Evolutionary conservation across 495 filamentous ascomycete species (phyloP), one percentile per base, ranked within the genome.

Genomic region (Penicillium robsamsonii): DNA sequence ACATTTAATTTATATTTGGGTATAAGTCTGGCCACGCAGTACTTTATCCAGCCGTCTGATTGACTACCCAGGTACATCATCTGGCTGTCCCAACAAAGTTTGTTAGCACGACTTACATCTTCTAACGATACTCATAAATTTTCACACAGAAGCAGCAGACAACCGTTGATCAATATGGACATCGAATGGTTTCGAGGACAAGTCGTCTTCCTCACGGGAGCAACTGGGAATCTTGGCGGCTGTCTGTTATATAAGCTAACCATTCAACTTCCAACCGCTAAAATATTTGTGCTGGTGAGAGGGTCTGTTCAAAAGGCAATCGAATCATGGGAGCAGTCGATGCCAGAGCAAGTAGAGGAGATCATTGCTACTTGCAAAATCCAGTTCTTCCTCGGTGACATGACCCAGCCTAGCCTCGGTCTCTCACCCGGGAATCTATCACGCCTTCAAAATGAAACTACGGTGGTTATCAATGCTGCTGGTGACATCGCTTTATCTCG

Each of bases 161-260:
- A 8, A 11, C 8, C 13, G 11, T 31, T 10, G 6, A 22, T n/a
- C 12, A 25, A 31, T 4, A 40, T 43, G 37, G 38, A 52, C n/a
- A 15, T 4, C 9, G 35, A 59, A 18, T 59, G 57, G 57, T 63
- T 49, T 46, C 22, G 52, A 51, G 44, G 58, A 17, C 58, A 66
- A 22, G 60, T 64, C 27, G 48, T 68, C 10, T 54, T 68, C 24
- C 60, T 68, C 1, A 63, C 63, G 8, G 65, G 65, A 9, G 62
- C 37, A 5, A 68, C 63, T 6, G 66, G 66, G 1, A 55, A 52
- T 15, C 50, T 68, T 7, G 66, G 66, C 0, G 58, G 53, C 1
- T 68, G 66, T 40, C 30, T 68, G 11, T 35, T 68, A 10, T 68
- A 63, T 46, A 68, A 68, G 46, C 56, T 66, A 5, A 45, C 60